These are phyloP conservation scores for Poa pratensis DNA, from an alignment of 176 grass and related monocot genomes.

Conservation along the genomic window DNA sequence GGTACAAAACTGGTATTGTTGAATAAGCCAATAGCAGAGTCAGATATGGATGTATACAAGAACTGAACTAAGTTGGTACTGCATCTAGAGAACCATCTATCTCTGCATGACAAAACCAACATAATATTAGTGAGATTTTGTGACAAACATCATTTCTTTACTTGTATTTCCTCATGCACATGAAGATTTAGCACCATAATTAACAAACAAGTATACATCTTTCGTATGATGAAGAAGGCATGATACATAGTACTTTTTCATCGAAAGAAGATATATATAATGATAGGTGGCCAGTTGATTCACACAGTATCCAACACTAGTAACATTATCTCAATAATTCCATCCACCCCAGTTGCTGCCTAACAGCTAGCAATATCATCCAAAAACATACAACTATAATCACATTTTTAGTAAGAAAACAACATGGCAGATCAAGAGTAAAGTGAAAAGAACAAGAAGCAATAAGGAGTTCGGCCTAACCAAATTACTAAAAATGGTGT, in stretches of 20 bases:
- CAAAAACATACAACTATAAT: slow-evolving; percentile 19
- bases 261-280: neutral
- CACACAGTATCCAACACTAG: slow-evolving; percentile 29
- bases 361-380: slow-evolving; percentile 20
- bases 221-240: neutral
- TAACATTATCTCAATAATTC: slow-evolving; percentile 24
- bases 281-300: slow-evolving; percentile 22
- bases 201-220: slow-evolving; percentile 5
- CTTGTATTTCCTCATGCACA: neutral
- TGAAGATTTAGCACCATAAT: slow-evolving; percentile 36
- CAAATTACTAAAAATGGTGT: slow-evolving; percentile 32
- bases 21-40: slow-evolving; percentile 27
- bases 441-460: slow-evolving; percentile 32
- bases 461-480: neutral
- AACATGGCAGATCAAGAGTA: slow-evolving; percentile 10
- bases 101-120: too few species aligned
- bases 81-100: too few species aligned
- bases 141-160: too few species aligned
- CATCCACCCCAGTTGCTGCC: neutral
- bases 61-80: neutral
- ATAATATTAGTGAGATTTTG: too few species aligned
- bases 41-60: neutral
- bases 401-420: slow-evolving; percentile 14
- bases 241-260: neutral
- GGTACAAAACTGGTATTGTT: slow-evolving; percentile 44